Conservation (phyloP, 1,284 basidiomycete genomes). For the Austroboletus niveus region DNA sequence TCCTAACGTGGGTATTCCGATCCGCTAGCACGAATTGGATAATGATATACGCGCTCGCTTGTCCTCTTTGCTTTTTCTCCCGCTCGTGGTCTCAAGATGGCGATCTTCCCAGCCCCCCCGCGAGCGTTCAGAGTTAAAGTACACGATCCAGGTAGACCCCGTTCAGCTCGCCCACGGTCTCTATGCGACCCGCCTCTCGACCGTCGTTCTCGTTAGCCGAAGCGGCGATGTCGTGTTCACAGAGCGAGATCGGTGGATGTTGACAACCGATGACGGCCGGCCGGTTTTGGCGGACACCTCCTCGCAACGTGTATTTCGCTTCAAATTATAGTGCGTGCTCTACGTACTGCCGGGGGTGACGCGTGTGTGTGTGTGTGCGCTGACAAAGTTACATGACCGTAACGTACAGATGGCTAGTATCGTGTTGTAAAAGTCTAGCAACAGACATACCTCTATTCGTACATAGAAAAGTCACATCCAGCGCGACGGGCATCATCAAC, state of each 20-base stretch:
- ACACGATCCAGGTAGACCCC: conserved; percentile 62
- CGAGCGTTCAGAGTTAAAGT: conserved; percentile 51
- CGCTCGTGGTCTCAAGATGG: conserved; percentile 39
- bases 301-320: conserved; percentile 52
- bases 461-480: conserved; percentile 31
- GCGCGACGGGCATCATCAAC: conserved; percentile 24
- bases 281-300: conserved; percentile 40
- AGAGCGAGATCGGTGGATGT: conserved; percentile 68
- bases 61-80: background rate
- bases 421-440: conserved; percentile 29
- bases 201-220: conserved; percentile 63
- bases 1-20: conserved; percentile 57
- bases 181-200: conserved; percentile 75
- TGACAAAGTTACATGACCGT: conserved; percentile 32
- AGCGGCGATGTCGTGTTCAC: conserved; percentile 62
- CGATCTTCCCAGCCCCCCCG: conserved; percentile 43
- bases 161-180: conserved; percentile 28
- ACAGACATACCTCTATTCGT: conserved; percentile 24
- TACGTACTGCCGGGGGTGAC: conserved; percentile 13
- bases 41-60: conserved; percentile 6
- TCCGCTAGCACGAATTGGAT: background rate
- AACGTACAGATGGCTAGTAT: conserved; percentile 27
- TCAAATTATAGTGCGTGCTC: conserved; percentile 37
- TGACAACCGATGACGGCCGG: conserved; percentile 35
- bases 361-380: conserved; percentile 16